Evolutionary conservation across 2,329 filamentous ascomycete genomes (phyloP), one percentile per base, ranked within the genome.

Genomic region (Xylaria sp.): DNA sequence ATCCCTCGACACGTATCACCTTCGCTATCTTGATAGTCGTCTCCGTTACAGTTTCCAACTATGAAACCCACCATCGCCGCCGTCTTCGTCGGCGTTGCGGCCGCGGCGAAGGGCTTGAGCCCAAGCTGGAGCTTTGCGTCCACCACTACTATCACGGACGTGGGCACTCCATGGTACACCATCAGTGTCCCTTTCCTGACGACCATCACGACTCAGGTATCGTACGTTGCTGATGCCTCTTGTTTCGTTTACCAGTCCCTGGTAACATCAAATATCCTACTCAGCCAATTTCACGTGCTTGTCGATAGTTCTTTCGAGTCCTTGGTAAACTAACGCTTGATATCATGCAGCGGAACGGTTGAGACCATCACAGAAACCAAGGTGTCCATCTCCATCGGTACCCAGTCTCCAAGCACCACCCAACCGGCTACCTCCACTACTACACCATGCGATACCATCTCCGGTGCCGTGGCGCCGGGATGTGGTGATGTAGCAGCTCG

Each of bases 371-470:
- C 65, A 5, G 45, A 47, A 24, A 70, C 59, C 12, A 57, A 19
- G 32, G 48, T 56, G 4, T 66, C 54, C 19, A 65, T 68, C 54
- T 68, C 58, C 4, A 64, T 68, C 3, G 68, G 68, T 7, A 70
- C 65, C 21, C 1, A 60, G 3, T 34, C 53, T 21, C 65, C 68
- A 12, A 48, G 19, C 19, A 39, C 9, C 30, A 24, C 32, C n/a
- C 19, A 27, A 7, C 42, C 32, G 34, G n/a, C 17, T 30, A 19
- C 11, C n/a, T 19, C 24, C 5, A 42, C 24, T 11, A 60, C 9
- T 5, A 45, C 4, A 9, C 7, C 19, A 4, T 36, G 4, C 17
- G 11, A 30, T 32, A 27, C 4, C 24, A 8, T 19, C 34, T 45
- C 24, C 24, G 32, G 17, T 1, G 8, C 24, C 2, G 11, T 8